Evolutionary conservation across 31 red algal genomes (phyloP).

Genomic region (Endocladia muricata): DNA sequence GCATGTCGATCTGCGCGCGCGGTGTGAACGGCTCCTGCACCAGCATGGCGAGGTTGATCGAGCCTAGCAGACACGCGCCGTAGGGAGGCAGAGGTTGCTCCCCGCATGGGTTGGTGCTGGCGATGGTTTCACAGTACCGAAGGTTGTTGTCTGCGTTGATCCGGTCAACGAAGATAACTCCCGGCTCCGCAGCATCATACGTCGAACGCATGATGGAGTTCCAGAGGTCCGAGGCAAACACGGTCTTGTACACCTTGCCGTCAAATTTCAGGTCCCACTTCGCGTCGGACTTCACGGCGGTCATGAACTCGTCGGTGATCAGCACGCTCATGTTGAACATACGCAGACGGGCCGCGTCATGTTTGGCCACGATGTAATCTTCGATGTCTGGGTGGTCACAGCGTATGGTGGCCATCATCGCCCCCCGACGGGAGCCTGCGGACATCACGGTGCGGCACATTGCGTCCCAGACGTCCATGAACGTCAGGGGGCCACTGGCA

Average conservation of each 20-base stretch:
- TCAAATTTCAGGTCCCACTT: background rate
- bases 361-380: background rate
- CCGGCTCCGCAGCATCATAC: background rate
- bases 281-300: background rate
- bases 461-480: background rate
- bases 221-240: background rate
- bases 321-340: conserved; percentile 1
- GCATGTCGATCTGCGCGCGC: background rate
- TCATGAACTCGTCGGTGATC: background rate
- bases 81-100: conserved; percentile 10
- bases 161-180: conserved; percentile 9
- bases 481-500: background rate
- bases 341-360: background rate
- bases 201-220: background rate
- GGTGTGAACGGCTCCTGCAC: background rate
- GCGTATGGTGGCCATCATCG: background rate
- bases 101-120: conserved; percentile 5
- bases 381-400: conserved; percentile 3
- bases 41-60: background rate
- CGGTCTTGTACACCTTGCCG: background rate
- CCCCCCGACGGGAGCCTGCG: background rate
- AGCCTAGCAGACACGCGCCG: conserved; percentile 3
- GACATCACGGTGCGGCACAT: background rate
- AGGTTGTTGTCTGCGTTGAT: conserved; percentile 13
- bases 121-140: background rate